A percentile compares a stretch with the other conserved stretches of the same genome.
Conservation (phyloP, 2,329 filamentous ascomycete genomes). For the Aspergillus spinulosporus region DNA sequence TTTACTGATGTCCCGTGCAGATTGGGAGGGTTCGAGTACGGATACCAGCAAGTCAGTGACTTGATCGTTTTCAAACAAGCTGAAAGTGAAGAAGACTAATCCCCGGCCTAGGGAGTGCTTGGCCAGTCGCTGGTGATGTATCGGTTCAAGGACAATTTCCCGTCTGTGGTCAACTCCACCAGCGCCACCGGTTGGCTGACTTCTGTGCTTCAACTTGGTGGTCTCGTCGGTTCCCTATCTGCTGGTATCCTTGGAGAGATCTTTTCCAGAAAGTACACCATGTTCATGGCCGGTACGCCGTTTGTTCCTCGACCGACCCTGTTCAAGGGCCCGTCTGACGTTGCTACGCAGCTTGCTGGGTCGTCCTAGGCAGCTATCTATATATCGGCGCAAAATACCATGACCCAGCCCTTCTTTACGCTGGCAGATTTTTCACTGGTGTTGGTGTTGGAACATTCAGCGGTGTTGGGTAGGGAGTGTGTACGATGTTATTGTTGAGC, state of each 20-base stretch:
- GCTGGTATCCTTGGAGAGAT: constrained; percentile 52
- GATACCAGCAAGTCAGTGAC: constrained; percentile 42
- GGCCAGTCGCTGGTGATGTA: constrained; percentile 53
- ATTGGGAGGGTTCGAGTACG: constrained; percentile 52
- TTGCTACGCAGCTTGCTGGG: constrained; percentile 40
- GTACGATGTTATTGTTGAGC: too few relatives aligned
- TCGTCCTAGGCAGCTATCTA: constrained; percentile 45
- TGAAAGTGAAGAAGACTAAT: too few relatives aligned
- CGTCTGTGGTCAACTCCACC: constrained; percentile 45
- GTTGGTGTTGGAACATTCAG: constrained; percentile 37
- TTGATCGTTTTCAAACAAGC: background rate
- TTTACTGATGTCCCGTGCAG: too few relatives aligned
- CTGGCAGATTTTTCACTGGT: constrained; percentile 34
- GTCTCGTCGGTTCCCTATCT: constrained; percentile 45
- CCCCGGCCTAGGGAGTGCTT: constrained; percentile 33
- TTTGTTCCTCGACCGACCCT: too few relatives aligned
- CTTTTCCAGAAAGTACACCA: constrained; percentile 54
- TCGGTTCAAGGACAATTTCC: constrained; percentile 50
- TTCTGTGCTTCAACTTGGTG: constrained; percentile 55
- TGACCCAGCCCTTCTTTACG: constrained; percentile 28
- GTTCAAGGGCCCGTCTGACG: too few relatives aligned
- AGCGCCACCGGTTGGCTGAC: constrained; percentile 47
- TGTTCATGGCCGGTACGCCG: constrained; percentile 46
- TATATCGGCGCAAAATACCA: constrained; percentile 29
- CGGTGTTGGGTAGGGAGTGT: constrained; percentile 28